phyloP scores from a whole-genome alignment of 345 rosid genomes.

The Fremontodendron californicum region DNA sequence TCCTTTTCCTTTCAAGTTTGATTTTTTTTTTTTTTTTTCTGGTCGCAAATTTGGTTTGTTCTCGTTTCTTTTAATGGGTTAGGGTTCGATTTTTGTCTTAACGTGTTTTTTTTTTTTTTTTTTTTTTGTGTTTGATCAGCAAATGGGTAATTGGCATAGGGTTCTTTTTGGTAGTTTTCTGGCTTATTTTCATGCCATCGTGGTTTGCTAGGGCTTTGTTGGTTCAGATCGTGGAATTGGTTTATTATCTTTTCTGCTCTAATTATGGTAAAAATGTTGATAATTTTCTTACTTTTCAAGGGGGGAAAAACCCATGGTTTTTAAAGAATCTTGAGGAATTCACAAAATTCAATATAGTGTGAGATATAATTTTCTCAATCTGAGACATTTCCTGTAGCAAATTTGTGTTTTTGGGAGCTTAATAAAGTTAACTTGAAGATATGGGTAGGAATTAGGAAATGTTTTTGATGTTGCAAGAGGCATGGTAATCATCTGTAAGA shows the following conservation, averaged over 20 bases:
- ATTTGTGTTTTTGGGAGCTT: background rate
- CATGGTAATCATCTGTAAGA: background rate
- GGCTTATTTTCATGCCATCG: background rate
- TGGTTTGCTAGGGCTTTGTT: background rate
- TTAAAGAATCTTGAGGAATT: background rate
- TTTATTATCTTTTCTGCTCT: background rate
- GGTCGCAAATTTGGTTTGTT: background rate
- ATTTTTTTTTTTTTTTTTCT: background rate
- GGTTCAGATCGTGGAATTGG: slow-evolving; percentile 13
- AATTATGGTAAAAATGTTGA: background rate
- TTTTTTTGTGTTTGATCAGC: slow-evolving; percentile 8
- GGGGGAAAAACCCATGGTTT: background rate
- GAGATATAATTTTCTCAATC: background rate
- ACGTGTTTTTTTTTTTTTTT: background rate
- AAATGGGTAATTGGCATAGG: slow-evolving; percentile 4
- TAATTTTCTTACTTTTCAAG: background rate
- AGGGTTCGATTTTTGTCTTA: slow-evolving; percentile 13
- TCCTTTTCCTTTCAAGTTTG: background rate
- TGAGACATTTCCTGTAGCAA: background rate
- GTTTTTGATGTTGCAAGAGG: background rate
- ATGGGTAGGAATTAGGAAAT: background rate
- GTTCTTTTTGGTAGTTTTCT: background rate
- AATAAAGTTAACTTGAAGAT: background rate
- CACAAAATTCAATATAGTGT: background rate
- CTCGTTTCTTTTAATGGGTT: background rate